Conservation (phyloP, 106 monocot genomes). For the Dendrobium catenatum region DNA sequence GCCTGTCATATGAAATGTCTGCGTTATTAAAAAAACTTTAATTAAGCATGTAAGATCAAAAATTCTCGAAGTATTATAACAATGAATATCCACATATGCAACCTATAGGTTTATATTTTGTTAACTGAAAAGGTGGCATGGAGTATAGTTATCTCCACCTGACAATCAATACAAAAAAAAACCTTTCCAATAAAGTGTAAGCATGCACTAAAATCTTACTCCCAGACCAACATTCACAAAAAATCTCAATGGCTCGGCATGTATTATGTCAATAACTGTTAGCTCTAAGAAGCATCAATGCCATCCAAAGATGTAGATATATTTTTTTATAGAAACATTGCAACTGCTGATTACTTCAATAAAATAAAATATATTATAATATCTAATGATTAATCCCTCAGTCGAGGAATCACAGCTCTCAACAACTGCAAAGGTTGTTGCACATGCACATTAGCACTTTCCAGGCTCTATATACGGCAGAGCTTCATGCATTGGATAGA, state of each 20-base stretch:
- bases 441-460: too few species aligned
- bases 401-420: too few species aligned
- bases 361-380: too few species aligned
- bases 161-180: neutral
- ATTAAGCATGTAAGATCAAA: neutral
- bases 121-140: too few species aligned
- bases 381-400: too few species aligned
- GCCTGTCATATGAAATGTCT: constrained; percentile 36
- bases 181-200: neutral
- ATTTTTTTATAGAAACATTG: too few species aligned
- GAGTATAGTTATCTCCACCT: neutral
- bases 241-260: neutral
- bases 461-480: too few species aligned
- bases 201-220: neutral
- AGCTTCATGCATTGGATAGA: too few species aligned
- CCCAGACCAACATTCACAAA: neutral
- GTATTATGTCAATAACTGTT: neutral
- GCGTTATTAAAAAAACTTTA: neutral
- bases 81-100: neutral
- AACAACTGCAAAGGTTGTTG: too few species aligned
- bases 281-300: neutral
- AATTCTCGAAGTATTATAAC: neutral
- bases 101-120: too few species aligned
- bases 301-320: neutral
- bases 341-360: too few species aligned